phyloP scores from a whole-genome alignment of 176 grass and related monocot species.

The Raddia guianensis region DNA sequence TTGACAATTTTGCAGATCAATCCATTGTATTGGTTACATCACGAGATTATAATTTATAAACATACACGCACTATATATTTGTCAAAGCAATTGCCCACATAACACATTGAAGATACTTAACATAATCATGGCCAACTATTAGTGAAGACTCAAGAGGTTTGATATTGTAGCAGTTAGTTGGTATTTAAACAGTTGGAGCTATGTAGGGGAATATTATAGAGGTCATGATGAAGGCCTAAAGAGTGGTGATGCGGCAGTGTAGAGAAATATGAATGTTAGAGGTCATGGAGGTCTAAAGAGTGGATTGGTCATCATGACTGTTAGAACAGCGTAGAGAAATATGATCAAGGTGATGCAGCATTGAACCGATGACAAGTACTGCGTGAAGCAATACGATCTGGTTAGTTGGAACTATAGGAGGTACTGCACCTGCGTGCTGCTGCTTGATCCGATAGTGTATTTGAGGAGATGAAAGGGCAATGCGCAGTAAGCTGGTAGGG shows the following conservation, averaged over 20 bases:
- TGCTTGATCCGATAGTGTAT: neutral
- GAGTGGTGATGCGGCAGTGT: neutral
- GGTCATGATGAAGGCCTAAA: neutral
- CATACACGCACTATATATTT: neutral
- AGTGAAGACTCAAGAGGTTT: neutral
- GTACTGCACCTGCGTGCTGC: neutral
- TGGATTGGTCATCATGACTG: neutral
- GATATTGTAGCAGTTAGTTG: neutral
- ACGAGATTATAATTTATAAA: neutral
- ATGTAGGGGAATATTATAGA: neutral
- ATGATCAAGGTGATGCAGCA: too few relatives aligned
- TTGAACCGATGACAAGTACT: too few relatives aligned
- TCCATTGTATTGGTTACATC: neutral
- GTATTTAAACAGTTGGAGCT: neutral
- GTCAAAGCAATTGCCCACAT: neutral
- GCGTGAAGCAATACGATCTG: neutral
- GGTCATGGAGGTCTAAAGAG: neutral
- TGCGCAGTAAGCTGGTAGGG: neutral
- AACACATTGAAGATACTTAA: conserved; percentile 18
- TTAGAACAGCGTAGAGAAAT: too few relatives aligned
- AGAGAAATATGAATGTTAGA: neutral
- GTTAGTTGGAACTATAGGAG: neutral
- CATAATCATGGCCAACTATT: neutral
- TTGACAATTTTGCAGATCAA: neutral
- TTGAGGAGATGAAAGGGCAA: neutral